Conservation (phyloP, 176 grass and related monocot genomes). For the Chrysopogon serrulatus region DNA sequence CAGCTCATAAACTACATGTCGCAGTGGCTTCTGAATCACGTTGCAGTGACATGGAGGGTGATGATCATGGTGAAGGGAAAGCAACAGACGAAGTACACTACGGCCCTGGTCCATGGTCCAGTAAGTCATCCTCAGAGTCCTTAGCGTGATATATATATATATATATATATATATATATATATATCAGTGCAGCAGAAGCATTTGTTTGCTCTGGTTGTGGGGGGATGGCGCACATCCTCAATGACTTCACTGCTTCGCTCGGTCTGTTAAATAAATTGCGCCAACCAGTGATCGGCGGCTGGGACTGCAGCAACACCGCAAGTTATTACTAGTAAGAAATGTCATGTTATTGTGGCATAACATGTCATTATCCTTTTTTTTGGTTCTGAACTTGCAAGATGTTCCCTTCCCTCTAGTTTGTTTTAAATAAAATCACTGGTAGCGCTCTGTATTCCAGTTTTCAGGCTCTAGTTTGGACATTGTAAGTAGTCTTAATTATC, state of each 20-base stretch:
- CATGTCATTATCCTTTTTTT: neutral
- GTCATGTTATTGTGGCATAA: neutral
- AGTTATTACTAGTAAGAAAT: neutral
- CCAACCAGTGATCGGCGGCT: neutral
- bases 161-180: too few species aligned
- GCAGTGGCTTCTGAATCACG: neutral
- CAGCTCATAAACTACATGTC: neutral
- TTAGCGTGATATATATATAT: too few species aligned
- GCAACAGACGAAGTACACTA: neutral
- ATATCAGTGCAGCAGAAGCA: neutral
- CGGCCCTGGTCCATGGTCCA: neutral
- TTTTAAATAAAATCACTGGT: neutral
- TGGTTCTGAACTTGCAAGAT: neutral
- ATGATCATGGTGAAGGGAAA: neutral
- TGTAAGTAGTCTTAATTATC: neutral
- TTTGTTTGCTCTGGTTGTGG: neutral
- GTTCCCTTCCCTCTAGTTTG: neutral
- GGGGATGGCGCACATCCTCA: neutral
- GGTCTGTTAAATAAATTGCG: neutral
- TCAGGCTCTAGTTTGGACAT: neutral
- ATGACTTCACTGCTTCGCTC: neutral
- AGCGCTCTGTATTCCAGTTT: neutral
- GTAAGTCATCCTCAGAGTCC: neutral
- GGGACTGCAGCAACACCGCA: neutral
- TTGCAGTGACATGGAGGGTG: neutral